A percentile compares a stretch with the other conserved stretches of the same genome.
phyloP scores from a whole-genome alignment of 2,329 filamentous ascomycete species.

The Cladosporium velox region DNA sequence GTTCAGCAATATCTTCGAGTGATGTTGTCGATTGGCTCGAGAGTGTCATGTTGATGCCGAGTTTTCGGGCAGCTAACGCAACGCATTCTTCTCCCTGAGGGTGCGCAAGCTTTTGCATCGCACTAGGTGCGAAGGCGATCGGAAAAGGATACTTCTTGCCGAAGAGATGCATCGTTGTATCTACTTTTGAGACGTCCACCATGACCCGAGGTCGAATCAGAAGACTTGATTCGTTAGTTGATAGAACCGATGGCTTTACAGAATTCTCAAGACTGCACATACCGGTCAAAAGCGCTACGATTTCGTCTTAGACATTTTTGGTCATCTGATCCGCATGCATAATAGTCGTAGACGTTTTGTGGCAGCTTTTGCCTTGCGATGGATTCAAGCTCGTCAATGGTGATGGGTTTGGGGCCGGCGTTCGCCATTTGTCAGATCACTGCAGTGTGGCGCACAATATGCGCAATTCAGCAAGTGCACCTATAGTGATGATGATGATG shows the following conservation, averaged over 20 bases:
- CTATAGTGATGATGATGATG: neutral
- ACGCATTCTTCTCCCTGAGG: slow-evolving; percentile 35
- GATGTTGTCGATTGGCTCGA: slow-evolving; percentile 45
- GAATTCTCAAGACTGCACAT: neutral
- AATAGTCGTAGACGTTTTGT: slow-evolving; percentile 19
- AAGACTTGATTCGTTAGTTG: neutral
- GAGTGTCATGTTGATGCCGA: slow-evolving; percentile 33
- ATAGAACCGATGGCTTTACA: neutral
- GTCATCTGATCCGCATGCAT: slow-evolving; percentile 19
- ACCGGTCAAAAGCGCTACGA: slow-evolving; percentile 6
- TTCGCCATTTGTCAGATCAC: neutral
- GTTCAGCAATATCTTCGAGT: slow-evolving; percentile 56
- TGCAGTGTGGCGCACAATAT: neutral
- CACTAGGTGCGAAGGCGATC: slow-evolving; percentile 36
- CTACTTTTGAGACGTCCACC: slow-evolving; percentile 27
- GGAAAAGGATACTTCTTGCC: slow-evolving; percentile 28
- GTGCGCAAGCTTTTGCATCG: slow-evolving; percentile 35
- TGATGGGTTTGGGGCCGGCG: slow-evolving; percentile 2
- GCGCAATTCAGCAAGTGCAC: too few relatives aligned
- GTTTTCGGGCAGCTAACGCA: slow-evolving; percentile 28
- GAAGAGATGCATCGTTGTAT: slow-evolving; percentile 29
- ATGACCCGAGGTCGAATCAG: slow-evolving; percentile 30
- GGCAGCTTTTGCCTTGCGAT: slow-evolving; percentile 14
- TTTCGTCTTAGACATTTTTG: slow-evolving; percentile 12
- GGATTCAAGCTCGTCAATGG: slow-evolving; percentile 9